Evolutionary conservation across 306 rosid species (phyloP), one percentile per base, ranked within the genome.

Genomic region (Trifolium pratense): DNA sequence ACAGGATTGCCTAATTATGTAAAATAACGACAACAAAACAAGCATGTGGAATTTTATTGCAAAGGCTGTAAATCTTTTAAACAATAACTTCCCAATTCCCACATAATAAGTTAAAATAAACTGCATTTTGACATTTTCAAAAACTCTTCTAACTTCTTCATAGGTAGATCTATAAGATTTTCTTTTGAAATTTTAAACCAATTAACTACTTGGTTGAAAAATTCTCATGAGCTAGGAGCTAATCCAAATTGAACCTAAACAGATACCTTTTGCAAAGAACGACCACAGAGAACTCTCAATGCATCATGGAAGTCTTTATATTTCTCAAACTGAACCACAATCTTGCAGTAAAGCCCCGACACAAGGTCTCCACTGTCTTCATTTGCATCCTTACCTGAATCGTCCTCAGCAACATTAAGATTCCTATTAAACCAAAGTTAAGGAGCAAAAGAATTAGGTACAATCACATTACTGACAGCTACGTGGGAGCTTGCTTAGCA

Each of bases 251-350:
- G 43, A 9, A 46, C 49, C 36, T 57, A 40, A 79, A 40, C 39
- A 70, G 71, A 16, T 77, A 94, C 97, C 97, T 91, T 94, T 70
- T 87, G 95, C 84, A 94, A 71, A 8, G 96, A 91, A 68, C 97
- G 95, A 53, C 98, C 83, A 26, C 92, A 87, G 42, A 94, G 80
- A 52, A 85, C 91, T 78, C 79, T 89, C 76, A 94, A 61, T 40
- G 96, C 91, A 82, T 89, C 86, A 40, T 70, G 83, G 83, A 89
- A 94, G 80, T 91, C 97, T 81, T 48, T 73, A 85, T 79, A 80
- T 58, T 82, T 91, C 80, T 91, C 98, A 21, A 89, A 94, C 87
- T 94, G 98, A 83, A 89, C 96, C 63, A 90, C 88, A 71, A 94
- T 83, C 88, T 87, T 94, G 84, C 97, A 94, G 79, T 87, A 89